Base-by-base conservation (phyloP, 768 basidiomycete species). In the Rhizopogon vulgaris region DNA sequence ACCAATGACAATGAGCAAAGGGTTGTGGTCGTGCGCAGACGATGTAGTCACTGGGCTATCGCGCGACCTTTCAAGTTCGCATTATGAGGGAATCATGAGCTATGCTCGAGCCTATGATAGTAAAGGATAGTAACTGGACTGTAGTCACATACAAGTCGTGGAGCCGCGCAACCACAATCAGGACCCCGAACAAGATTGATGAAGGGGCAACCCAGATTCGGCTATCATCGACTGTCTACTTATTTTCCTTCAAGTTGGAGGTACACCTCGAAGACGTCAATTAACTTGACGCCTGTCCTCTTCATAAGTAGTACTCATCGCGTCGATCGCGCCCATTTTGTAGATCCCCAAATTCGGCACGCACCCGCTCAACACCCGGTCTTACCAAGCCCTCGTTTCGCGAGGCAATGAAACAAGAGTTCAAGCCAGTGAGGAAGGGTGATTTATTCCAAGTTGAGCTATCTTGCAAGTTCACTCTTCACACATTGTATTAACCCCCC, bases 291-390 rank as follows among this genome's bases (percentile, higher is more conserved):
- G 2, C 82, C 87, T 1, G 81, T 87, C 3, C 76, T 97, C 41
- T 95, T 83, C 61, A 77, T n/a, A n/a, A n/a, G n/a, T n/a, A n/a
- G n/a, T n/a, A n/a, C 74, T 1, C 85, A 90, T 56, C 78, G 86
- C 12, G 58, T 85, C 18, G 92, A 94, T 61, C 79, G 79, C 48
- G 52, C 71, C 10, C 69, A 84, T 42, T 72, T 82, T 63, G 82
- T 98, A 45, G 78, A 85, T 63, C 72, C 97, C 11, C 80, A 86
- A 71, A 87, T 91, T 63, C 98, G 94, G 94, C 88, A 83, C 58
- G 92, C 93, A 3, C 22, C 22, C 22, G 22, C 22, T 22, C 22
- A 22, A 22, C 22, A 2, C 94, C 94, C 0, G 92, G 87, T 0
- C 69, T 83, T 38, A 79, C 82, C 27, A 97, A 97, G 71, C 92